Percentiles rank a stretch among this genome's conserved stretches.
phyloP scores from a whole-genome alignment of 2,329 filamentous ascomycete species.

The Xylaria sp. region DNA sequence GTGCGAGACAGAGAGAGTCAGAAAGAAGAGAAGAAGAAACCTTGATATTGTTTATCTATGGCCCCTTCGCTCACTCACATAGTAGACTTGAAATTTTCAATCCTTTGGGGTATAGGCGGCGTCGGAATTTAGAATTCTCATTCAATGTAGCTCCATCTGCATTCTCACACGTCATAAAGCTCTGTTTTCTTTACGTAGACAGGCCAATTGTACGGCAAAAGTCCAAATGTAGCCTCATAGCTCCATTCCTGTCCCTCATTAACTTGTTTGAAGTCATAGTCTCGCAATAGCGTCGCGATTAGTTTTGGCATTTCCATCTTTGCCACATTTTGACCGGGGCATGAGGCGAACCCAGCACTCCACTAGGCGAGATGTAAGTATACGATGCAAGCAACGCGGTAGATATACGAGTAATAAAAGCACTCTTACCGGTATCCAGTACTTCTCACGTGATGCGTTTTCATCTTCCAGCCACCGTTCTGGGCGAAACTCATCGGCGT shows the following conservation, averaged over 20 bases:
- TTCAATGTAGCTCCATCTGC: not conserved
- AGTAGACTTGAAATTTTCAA: too few relatives aligned
- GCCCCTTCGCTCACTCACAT: too few relatives aligned
- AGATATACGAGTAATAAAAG: not conserved
- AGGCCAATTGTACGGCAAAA: constrained; percentile 36
- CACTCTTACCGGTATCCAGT: constrained; percentile 21
- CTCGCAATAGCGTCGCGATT: constrained; percentile 36
- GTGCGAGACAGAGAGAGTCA: too few relatives aligned
- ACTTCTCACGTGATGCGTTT: constrained; percentile 22
- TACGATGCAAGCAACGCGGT: not conserved
- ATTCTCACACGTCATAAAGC: not conserved
- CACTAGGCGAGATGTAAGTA: constrained; percentile 14
- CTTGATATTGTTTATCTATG: too few relatives aligned
- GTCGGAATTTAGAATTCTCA: not conserved
- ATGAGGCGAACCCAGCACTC: constrained; percentile 26
- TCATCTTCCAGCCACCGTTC: constrained; percentile 28
- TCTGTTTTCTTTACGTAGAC: constrained; percentile 30
- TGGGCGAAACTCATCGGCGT: constrained; percentile 28
- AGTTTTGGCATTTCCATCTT: constrained; percentile 41
- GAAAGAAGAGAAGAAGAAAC: too few relatives aligned
- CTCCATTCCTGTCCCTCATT: constrained; percentile 35
- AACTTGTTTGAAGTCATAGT: constrained; percentile 38
- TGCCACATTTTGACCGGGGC: constrained; percentile 39
- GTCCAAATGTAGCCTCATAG: constrained; percentile 35
- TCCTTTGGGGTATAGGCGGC: not conserved